Base-by-base conservation (phyloP, 2,329 filamentous ascomycete genomes). In the Xylaria sp. region DNA sequence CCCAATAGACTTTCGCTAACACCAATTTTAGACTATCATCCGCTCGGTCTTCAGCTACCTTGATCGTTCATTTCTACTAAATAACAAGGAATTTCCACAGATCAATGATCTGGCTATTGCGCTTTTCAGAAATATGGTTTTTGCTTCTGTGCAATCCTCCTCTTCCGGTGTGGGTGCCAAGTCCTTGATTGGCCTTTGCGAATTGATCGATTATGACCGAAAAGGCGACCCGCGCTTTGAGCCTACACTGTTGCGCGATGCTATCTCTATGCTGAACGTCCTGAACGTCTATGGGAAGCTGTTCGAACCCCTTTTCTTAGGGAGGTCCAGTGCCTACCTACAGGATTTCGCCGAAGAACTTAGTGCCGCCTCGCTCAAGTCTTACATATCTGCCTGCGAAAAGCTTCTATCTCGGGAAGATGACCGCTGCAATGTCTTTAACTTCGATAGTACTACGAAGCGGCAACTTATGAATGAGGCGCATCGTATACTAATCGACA, bases 1-100 rank as follows among this genome's bases (percentile, higher is more conserved):
- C 50, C 15, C 28, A 9, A 45, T 33, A 9, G 17, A 40, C 35
- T 6, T 4, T 51, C 50, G 47, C 57, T 70, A 33, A 67, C 62
- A 45, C 37, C 14, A 11, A 54, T 19, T 38, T 56, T 25, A 71
- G 65, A 85, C 88, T 67, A 88, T 89, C 14, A 86, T 99, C 55
- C 87, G 93, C 51, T 94, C 91, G 66, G 90, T 96, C 40, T 98
- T 97, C 78, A 96, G 93, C 79, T 99, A 94, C 73, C 84, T 99
- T 67, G 94, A 99, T 75, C 89, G 95, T 66, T 92, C 93, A 2
- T 97, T 93, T 73, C 83, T 99, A 7, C 81, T 97, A 2, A 89
- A 90, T 60, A 88, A 89, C 47, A 88, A 89, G 68, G 87, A 89
- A 21, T 78, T 84, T 37, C 83, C 84, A 9, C 90, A 90, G 35